Evolutionary conservation across 306 rosid genomes (phyloP), one percentile per base, ranked within the genome.

Genomic region (Inga oerstediana): DNA sequence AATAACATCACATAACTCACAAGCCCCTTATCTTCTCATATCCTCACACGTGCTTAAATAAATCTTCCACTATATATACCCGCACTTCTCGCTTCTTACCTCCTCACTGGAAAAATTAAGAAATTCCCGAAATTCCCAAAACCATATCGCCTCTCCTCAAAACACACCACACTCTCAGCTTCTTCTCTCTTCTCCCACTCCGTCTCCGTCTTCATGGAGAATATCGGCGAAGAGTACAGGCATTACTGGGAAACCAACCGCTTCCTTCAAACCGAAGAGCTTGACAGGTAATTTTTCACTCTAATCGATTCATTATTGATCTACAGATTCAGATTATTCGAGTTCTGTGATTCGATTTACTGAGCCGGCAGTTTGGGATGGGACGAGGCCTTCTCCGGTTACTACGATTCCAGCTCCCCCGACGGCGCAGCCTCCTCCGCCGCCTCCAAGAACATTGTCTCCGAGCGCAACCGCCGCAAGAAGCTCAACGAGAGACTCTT

Each of bases 361-460:
- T 46, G 37, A 34, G 11, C 8, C 10, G 70, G 72, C 86, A 94
- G 98, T 34, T 94, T 94, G 99, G 91, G 89, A 67, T 77, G 91
- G 65, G 97, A 97, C 35, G 99, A 92, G 81, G 92, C 95, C 13
- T 79, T 94, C 24, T 91, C 94, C 0, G 93, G 90, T 0, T 86
- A 92, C 86, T 97, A 91, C 16, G 98, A 94, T 79, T 92, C 99
- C 16, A 97, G 99, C 80, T 97, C 98, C 10, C 97, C 99, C 16
- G 97, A 97, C 49, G 99, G 99, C 37, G 90, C 93, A 0, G 92
- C 97, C 5, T 91, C 97, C 4, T 92, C 97, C 43, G 88, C 86
- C 37, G 94, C 97, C 1, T 92, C 99, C 2, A 97, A 97, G 92
- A 97, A 97, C 86, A 92, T 94, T 51, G 90, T 90, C 2, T 97